phyloP scores from a whole-genome alignment of 164 flowering plant genomes.

The Stephania yunnanensis region DNA sequence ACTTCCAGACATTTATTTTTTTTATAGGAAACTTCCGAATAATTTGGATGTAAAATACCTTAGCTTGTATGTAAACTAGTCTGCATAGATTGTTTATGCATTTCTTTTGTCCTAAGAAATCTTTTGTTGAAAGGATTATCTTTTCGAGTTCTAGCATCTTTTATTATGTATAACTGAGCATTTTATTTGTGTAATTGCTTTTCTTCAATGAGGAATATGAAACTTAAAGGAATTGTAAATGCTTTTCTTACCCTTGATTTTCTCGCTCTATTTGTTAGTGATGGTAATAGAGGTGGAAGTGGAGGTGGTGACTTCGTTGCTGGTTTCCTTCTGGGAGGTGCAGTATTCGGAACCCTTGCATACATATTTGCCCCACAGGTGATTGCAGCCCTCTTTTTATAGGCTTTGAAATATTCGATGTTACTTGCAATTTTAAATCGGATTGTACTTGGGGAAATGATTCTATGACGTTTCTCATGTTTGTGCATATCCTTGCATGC shows the following conservation, averaged over 20 bases:
- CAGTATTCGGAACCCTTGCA: conserved; percentile 78
- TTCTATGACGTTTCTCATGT: no score
- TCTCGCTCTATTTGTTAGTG: conserved; percentile 25
- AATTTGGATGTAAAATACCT: no score
- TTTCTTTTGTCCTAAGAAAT: neutral
- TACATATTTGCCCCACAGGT: conserved; percentile 96
- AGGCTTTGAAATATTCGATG: neutral
- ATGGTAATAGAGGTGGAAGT: conserved; percentile 45
- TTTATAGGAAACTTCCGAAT: no score
- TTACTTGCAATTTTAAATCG: neutral
- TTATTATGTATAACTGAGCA: neutral
- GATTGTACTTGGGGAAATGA: no score
- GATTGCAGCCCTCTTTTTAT: conserved; percentile 5
- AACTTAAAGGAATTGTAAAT: neutral
- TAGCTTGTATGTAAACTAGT: no score
- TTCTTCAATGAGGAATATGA: neutral
- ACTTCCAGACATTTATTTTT: no score
- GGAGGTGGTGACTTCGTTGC: conserved; percentile 71
- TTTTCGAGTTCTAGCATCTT: neutral
- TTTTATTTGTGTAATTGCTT: neutral
- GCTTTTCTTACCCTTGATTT: neutral
- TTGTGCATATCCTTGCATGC: no score
- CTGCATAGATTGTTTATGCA: neutral
- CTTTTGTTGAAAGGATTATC: neutral
- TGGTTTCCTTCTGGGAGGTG: conserved; percentile 90